A percentile compares a stretch with the other conserved stretches of the same genome.
Conservation (phyloP, 495 filamentous ascomycete genomes). For the Collariella sp. region DNA sequence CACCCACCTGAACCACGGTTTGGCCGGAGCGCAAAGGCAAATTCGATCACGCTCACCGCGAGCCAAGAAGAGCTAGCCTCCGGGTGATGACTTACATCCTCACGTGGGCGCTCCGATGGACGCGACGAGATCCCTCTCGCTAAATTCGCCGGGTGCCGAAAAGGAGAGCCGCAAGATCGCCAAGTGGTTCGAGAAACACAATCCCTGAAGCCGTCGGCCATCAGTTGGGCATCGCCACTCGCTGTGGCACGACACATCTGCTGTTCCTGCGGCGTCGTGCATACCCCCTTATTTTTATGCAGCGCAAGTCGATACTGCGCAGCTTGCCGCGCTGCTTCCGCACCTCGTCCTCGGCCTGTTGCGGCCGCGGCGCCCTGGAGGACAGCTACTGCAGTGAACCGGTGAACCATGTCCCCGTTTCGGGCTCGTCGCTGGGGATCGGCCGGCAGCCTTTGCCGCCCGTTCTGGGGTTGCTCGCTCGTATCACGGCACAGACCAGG, state of each 20-base stretch:
- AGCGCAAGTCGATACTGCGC: slow-evolving; percentile 9
- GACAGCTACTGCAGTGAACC: slow-evolving; percentile 1
- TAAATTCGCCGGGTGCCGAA: too few species aligned
- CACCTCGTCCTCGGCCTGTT: not conserved
- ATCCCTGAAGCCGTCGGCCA: not conserved
- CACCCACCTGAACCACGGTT: too few species aligned
- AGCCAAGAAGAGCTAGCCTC: too few species aligned
- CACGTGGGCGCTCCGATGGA: too few species aligned
- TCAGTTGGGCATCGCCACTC: slow-evolving; percentile 16
- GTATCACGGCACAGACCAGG: not conserved
- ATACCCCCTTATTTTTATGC: not conserved
- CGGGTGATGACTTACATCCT: too few species aligned
- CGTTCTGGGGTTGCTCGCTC: not conserved
- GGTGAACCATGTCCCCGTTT: too few species aligned
- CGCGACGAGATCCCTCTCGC: too few species aligned
- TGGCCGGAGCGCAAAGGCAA: too few species aligned
- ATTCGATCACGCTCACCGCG: too few species aligned
- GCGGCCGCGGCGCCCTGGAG: slow-evolving; percentile 11
- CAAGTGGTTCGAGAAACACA: not conserved
- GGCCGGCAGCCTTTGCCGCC: too few species aligned
- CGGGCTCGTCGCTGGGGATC: too few species aligned
- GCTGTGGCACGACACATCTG: slow-evolving; percentile 15
- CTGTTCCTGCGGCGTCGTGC: slow-evolving; percentile 3
- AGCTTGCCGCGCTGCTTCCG: slow-evolving; percentile 13
- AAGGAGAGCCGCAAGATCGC: too few species aligned